These are phyloP conservation scores for Paratinospora sagittata DNA, from an alignment of 164 flowering plant species.

Conservation along the genomic window DNA sequence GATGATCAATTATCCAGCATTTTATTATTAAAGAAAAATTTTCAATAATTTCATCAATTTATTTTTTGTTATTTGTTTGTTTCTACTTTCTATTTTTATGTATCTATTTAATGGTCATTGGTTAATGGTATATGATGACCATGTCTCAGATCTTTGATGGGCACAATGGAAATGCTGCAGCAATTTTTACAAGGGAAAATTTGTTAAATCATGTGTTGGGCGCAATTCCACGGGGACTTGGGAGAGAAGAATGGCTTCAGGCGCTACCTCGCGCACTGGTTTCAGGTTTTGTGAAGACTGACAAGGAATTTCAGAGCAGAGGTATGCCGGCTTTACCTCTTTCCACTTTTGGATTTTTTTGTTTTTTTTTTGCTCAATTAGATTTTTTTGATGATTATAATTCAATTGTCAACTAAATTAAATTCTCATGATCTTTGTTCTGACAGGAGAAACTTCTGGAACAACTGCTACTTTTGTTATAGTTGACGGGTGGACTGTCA, in stretches of 20 bases:
- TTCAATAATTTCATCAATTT: not conserved
- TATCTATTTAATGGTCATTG: slow-evolving; percentile 8
- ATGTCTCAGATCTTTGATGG: slow-evolving; percentile 76
- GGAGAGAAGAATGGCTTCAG: slow-evolving; percentile 87
- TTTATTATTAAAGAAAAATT: not conserved
- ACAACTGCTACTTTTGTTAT: slow-evolving; percentile 90
- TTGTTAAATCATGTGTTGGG: slow-evolving; percentile 60
- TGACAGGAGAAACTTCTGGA: slow-evolving; percentile 86
- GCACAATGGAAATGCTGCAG: slow-evolving; percentile 90
- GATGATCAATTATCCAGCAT: too few species aligned
- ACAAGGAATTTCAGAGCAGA: slow-evolving; percentile 77
- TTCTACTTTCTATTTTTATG: not conserved
- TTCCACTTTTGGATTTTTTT: not conserved
- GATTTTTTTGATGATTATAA: not conserved
- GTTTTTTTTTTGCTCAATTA: not conserved
- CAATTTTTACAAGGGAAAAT: slow-evolving; percentile 63
- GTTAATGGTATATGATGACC: slow-evolving; percentile 8
- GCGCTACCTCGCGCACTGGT: slow-evolving; percentile 87
- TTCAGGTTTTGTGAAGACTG: slow-evolving; percentile 89
- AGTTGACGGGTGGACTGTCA: slow-evolving; percentile 90
- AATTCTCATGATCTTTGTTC: slow-evolving; percentile 2
- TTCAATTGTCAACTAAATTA: not conserved
- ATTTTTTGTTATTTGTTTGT: not conserved
- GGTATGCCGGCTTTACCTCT: slow-evolving; percentile 35
- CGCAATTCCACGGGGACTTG: slow-evolving; percentile 76